A percentile compares a stretch with the other conserved stretches of the same genome.
Evolutionary conservation across 139 green algal genomes (phyloP).

Genomic region (Microglena sp.): DNA sequence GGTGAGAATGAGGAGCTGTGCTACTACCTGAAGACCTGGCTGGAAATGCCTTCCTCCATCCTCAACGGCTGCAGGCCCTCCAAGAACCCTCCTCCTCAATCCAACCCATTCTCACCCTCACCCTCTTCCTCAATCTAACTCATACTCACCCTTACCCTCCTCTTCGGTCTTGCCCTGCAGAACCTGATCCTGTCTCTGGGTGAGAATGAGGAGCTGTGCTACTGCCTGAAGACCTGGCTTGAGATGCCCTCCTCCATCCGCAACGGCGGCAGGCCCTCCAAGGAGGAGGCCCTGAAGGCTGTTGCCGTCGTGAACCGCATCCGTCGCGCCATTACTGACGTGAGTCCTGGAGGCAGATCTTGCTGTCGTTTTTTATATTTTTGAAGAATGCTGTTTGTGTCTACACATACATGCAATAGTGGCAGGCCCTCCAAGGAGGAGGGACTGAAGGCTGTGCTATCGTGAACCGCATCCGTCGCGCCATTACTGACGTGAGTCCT

Average conservation of each 20-base stretch:
- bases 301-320: constrained; percentile 84
- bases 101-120: too few species aligned
- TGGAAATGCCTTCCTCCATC: constrained; percentile 53
- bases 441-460: constrained; percentile 79
- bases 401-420: too few species aligned
- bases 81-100: too few species aligned
- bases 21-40: constrained; percentile 89
- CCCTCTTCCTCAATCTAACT: too few species aligned
- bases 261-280: constrained; percentile 43
- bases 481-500: constrained; percentile 55
- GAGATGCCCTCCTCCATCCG: constrained; percentile 55
- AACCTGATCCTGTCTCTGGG: constrained; percentile 87
- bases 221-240: constrained; percentile 84
- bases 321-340: constrained; percentile 53
- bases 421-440: constrained; percentile 63
- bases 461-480: constrained; percentile 75
- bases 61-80: constrained; percentile 44
- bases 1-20: constrained; percentile 94
- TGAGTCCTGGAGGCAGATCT: too few species aligned
- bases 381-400: too few species aligned
- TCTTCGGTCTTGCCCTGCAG: too few species aligned
- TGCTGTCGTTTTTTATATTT: too few species aligned
- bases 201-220: constrained; percentile 95
- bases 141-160: too few species aligned
- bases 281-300: constrained; percentile 80